Conservation (phyloP, 805 yeast genomes). For the Pichia scutulata region DNA sequence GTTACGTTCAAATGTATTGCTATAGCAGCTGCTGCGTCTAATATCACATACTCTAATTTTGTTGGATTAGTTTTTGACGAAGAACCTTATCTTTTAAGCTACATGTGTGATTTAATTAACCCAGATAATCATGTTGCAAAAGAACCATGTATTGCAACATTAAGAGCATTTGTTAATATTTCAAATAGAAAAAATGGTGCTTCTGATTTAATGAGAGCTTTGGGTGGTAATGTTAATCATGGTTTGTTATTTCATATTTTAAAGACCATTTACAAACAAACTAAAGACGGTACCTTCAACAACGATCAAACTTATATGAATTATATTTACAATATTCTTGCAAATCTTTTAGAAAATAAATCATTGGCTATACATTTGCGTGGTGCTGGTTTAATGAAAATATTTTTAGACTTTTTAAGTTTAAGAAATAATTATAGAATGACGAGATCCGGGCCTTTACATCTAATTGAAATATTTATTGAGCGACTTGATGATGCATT, state of each 20-base stretch:
- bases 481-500: conserved; percentile 42
- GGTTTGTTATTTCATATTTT: conserved; percentile 71
- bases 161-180: conserved; percentile 61
- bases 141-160: conserved; percentile 50
- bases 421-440: conserved; percentile 44
- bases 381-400: conserved; percentile 68
- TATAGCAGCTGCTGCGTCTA: conserved; percentile 53
- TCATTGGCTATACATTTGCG: conserved; percentile 49
- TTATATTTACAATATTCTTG: conserved; percentile 52
- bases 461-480: conserved; percentile 42
- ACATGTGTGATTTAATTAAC: conserved; percentile 63
- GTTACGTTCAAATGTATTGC: conserved; percentile 60
- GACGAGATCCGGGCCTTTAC: conserved; percentile 57
- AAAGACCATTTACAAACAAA: conserved; percentile 49
- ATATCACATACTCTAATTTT: conserved; percentile 49
- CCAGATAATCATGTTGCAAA: conserved; percentile 51
- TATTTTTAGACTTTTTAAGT: conserved; percentile 54
- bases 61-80: conserved; percentile 61
- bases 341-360: conserved; percentile 51
- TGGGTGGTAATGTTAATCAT: conserved; percentile 83
- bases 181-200: conserved; percentile 64
- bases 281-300: conserved; percentile 28
- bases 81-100: conserved; percentile 63
- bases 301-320: conserved; percentile 23
- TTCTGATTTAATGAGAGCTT: conserved; percentile 63